phyloP scores from a whole-genome alignment of 176 grass and related monocot genomes.

The Rhipidocladum racemiflorum region DNA sequence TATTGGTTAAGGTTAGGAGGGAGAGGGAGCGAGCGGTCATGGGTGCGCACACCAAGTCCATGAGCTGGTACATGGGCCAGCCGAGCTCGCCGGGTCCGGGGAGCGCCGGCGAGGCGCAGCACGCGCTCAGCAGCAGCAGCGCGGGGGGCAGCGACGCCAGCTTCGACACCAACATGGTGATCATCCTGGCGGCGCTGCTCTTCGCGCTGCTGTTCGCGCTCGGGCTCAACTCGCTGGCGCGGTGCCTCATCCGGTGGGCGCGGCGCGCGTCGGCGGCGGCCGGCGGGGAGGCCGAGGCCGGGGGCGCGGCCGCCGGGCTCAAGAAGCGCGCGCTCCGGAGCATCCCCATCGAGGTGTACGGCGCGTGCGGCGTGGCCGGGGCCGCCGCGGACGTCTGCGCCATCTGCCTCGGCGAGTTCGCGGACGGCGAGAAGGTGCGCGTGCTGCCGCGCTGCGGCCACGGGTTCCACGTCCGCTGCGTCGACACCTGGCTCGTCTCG shows the following conservation, averaged over 20 bases:
- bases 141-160: conserved; percentile 35
- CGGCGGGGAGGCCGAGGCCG: neutral
- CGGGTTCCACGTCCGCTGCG: conserved; percentile 76
- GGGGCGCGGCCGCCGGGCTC: conserved; percentile 26
- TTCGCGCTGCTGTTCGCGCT: conserved; percentile 77
- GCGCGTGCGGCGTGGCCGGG: conserved; percentile 36
- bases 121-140: conserved; percentile 34
- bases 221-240: conserved; percentile 66
- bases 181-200: conserved; percentile 86
- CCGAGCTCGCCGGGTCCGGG: conserved; percentile 21
- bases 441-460: conserved; percentile 80
- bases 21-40: neutral
- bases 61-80: conserved; percentile 42
- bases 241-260: conserved; percentile 61
- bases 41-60: conserved; percentile 32
- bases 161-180: conserved; percentile 97
- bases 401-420: conserved; percentile 92
- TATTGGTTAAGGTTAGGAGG: neutral
- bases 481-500: conserved; percentile 80
- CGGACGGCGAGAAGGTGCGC: conserved; percentile 76
- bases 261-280: conserved; percentile 14
- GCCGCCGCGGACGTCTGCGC: conserved; percentile 54
- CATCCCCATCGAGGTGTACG: conserved; percentile 75
- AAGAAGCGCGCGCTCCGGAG: conserved; percentile 60
- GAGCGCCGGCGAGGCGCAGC: conserved; percentile 28